These are phyloP conservation scores for Vaccinium corymbosum DNA, from an alignment of 148 eudicot genomes.

Conservation along the genomic window DNA sequence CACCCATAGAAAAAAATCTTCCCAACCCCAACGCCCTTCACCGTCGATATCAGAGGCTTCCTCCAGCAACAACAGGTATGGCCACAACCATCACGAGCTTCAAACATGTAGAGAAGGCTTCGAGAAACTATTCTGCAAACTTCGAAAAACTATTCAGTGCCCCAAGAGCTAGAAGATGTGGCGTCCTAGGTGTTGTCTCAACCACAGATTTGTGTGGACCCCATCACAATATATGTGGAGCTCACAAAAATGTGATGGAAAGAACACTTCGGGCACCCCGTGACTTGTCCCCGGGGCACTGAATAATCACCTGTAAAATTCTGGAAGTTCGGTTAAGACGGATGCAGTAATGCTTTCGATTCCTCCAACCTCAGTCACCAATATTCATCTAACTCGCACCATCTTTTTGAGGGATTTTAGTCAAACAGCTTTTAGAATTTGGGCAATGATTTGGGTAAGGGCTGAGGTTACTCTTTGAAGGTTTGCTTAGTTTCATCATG, in stretches of 20 bases:
- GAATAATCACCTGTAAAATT: too few relatives aligned
- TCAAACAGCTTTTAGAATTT: neutral
- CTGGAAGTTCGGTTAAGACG: too few relatives aligned
- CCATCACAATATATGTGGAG: too few relatives aligned
- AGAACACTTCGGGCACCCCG: too few relatives aligned
- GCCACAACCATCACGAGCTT: neutral
- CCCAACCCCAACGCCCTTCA: neutral
- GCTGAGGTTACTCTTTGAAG: neutral
- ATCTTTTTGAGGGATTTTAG: neutral
- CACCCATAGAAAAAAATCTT: neutral
- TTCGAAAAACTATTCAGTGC: too few relatives aligned
- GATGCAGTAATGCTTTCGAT: neutral
- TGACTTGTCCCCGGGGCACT: too few relatives aligned
- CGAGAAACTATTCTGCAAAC: neutral
- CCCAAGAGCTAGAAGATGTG: too few relatives aligned
- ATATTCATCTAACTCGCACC: neutral
- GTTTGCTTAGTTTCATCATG: conserved; percentile 17
- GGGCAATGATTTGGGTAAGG: neutral
- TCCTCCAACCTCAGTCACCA: neutral
- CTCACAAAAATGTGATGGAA: too few relatives aligned
- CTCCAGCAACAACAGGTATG: neutral
- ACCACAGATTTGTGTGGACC: too few relatives aligned
- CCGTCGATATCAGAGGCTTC: too few relatives aligned
- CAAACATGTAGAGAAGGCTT: neutral
- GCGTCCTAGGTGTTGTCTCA: too few relatives aligned